Conservation (phyloP, 1,284 basidiomycete species). For the Gomphus sp. region DNA sequence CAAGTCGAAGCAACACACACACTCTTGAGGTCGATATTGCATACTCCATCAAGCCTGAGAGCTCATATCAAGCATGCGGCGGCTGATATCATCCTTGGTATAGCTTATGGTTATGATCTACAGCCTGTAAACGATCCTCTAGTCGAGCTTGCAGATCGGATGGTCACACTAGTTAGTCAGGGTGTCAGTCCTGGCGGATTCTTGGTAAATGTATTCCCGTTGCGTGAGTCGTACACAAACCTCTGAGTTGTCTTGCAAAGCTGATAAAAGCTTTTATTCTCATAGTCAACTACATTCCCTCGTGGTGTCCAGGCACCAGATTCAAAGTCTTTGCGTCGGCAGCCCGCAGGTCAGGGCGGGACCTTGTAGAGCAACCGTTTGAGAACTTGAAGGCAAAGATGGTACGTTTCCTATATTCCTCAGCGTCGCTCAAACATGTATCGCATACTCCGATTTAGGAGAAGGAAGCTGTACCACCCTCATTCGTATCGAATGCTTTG, state of each 20-base stretch:
- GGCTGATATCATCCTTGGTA: not conserved
- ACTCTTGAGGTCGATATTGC: not conserved
- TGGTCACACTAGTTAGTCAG: constrained; percentile 30
- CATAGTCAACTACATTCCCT: constrained; percentile 41
- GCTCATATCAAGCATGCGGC: not conserved
- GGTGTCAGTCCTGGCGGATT: constrained; percentile 32
- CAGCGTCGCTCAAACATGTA: not conserved
- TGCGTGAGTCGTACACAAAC: constrained; percentile 26
- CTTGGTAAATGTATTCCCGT: constrained; percentile 28
- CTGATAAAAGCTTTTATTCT: constrained; percentile 5
- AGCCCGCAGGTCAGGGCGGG: constrained; percentile 26
- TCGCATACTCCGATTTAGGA: not conserved
- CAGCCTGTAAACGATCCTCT: constrained; percentile 49
- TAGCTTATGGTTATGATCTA: constrained; percentile 48
- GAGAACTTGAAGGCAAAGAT: not conserved
- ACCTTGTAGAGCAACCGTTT: not conserved
- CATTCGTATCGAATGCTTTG: not conserved
- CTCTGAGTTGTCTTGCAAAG: not conserved
- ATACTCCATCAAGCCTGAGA: not conserved
- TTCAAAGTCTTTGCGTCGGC: constrained; percentile 44
- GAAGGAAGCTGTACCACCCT: not conserved
- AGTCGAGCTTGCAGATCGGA: constrained; percentile 41
- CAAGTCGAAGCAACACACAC: not conserved
- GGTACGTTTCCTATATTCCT: not conserved
- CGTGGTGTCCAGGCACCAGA: constrained; percentile 55